Evolutionary conservation across 139 green algal genomes (phyloP).

Genomic region (Pycnococcus provasolii): DNA sequence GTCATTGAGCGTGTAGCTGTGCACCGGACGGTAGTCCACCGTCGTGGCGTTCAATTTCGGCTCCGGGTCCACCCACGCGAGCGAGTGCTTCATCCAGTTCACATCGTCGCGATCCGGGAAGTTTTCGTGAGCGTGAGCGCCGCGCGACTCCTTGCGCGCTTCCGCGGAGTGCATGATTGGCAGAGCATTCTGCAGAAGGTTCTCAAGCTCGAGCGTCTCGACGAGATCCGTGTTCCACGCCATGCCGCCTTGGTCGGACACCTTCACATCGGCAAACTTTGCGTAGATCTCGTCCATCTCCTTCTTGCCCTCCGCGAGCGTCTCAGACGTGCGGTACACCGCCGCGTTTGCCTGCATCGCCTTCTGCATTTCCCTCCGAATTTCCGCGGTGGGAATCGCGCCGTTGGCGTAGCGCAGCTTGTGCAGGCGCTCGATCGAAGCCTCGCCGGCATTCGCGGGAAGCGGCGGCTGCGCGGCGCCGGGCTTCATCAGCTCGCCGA

Average conservation of each 20-base stretch:
- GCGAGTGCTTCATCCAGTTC: constrained; percentile 96
- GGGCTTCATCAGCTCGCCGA: constrained; percentile 68
- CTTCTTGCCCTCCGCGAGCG: constrained; percentile 60
- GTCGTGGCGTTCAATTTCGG: constrained; percentile 28
- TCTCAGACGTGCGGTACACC: constrained; percentile 85
- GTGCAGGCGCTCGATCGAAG: constrained; percentile 71
- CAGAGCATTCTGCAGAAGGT: constrained; percentile 85
- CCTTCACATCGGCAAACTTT: constrained; percentile 15
- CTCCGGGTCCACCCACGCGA: constrained; percentile 48
- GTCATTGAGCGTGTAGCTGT: constrained; percentile 84
- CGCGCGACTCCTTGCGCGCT: constrained; percentile 69
- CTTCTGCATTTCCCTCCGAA: constrained; percentile 54
- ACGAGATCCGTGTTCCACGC: constrained; percentile 53
- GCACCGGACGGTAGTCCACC: constrained; percentile 88
- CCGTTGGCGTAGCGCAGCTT: constrained; percentile 72
- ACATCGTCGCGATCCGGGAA: constrained; percentile 77
- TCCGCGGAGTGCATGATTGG: constrained; percentile 71
- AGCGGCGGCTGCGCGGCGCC: constrained; percentile 60
- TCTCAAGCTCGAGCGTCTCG: constrained; percentile 97
- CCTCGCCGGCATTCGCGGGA: constrained; percentile 54
- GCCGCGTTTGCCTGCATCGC: constrained; percentile 76
- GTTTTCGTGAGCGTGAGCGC: constrained; percentile 93
- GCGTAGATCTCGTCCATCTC: constrained; percentile 73
- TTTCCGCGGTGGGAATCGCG: constrained; percentile 51
- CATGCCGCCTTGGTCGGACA: not conserved